Percentiles rank a stretch among this genome's conserved stretches.
These are phyloP conservation scores for Solanum hybrid DNA, from an alignment of 305 asterid species.

Conservation along the genomic window DNA sequence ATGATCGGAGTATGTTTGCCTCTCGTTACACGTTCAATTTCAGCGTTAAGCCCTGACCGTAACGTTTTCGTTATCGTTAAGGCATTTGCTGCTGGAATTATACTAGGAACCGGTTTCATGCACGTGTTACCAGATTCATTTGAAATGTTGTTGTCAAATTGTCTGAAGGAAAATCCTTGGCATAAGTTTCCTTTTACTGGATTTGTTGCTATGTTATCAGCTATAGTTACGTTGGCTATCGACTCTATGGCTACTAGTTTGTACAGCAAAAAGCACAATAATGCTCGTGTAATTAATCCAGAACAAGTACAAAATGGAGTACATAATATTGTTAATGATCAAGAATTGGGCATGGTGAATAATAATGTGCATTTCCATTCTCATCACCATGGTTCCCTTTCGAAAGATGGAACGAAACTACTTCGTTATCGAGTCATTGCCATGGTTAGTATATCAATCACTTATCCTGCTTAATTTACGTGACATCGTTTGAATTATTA, in stretches of 20 bases:
- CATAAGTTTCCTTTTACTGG: constrained; percentile 25
- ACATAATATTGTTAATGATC: not conserved
- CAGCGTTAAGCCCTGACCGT: constrained; percentile 10
- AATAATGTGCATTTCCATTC: constrained; percentile 3
- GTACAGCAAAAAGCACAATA: constrained; percentile 2
- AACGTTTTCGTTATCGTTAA: constrained; percentile 17
- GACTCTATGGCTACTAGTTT: constrained; percentile 21
- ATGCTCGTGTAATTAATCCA: not conserved
- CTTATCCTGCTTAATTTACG: not conserved
- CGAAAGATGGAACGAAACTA: constrained; percentile 7
- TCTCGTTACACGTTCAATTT: constrained; percentile 9
- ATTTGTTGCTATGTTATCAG: constrained; percentile 22
- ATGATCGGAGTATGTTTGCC: constrained; percentile 20
- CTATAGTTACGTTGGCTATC: constrained; percentile 13
- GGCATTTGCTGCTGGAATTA: constrained; percentile 21
- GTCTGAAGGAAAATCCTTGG: constrained; percentile 24
- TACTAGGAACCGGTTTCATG: constrained; percentile 24
- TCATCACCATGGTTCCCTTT: constrained; percentile 14
- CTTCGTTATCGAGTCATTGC: constrained; percentile 21
- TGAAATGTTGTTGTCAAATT: constrained; percentile 15
- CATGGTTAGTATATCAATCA: constrained; percentile 4
- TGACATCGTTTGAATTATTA: not conserved
- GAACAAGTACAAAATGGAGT: not conserved
- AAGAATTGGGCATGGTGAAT: constrained; percentile 15
- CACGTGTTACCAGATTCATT: constrained; percentile 27